Conservation (phyloP, 139 green algal genomes). For the Chlorella sp. region DNA sequence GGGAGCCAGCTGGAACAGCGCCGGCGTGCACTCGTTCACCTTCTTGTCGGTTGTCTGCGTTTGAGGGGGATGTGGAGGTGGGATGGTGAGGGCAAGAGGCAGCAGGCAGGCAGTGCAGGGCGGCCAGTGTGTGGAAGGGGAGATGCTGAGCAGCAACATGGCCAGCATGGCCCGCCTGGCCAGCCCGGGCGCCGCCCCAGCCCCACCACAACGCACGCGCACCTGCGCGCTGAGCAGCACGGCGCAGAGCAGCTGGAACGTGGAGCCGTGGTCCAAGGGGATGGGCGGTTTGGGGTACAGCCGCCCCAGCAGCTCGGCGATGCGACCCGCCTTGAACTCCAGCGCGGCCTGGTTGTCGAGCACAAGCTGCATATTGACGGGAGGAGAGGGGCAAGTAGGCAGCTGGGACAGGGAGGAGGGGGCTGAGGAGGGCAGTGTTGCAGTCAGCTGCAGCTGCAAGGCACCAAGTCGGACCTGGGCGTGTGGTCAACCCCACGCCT, state of each 20-base stretch:
- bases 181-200: background rate
- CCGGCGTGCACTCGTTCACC: constrained; percentile 77
- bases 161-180: background rate
- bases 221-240: constrained; percentile 84
- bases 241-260: constrained; percentile 85
- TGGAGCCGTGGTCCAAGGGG: constrained; percentile 68
- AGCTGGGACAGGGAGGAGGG: constrained; percentile 17
- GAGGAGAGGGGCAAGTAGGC: too few species aligned
- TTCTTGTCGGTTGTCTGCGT: constrained; percentile 79
- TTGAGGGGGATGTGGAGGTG: too few species aligned
- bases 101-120: too few species aligned
- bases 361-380: constrained; percentile 19
- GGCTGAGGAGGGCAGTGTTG: background rate
- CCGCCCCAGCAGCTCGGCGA: constrained; percentile 63
- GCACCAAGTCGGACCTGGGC: too few species aligned
- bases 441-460: too few species aligned
- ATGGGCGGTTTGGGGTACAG: constrained; percentile 78
- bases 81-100: too few species aligned
- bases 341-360: constrained; percentile 10
- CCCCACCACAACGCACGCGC: background rate
- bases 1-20: constrained; percentile 64
- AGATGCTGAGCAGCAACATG: background rate
- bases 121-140: background rate
- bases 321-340: constrained; percentile 58
- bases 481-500: too few species aligned